These are phyloP conservation scores for Sorghum bicolor DNA, from an alignment of 176 grass and related monocot species.

Conservation along the genomic window DNA sequence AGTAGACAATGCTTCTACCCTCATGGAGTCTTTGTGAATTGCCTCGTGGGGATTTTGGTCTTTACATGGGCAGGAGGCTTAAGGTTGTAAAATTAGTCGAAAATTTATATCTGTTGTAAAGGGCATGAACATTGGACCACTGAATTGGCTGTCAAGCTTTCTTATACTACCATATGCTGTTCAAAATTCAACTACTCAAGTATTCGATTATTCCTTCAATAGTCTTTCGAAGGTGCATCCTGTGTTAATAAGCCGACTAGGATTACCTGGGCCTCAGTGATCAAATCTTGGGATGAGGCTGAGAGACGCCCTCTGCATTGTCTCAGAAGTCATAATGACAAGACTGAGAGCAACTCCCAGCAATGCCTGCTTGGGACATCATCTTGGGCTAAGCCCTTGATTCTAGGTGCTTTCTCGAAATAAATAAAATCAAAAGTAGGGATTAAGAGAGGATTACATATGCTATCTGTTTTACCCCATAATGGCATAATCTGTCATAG, in stretches of 20 bases:
- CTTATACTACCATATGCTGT: neutral
- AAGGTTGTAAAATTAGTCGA: conserved; percentile 45
- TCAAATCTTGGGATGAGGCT: no score
- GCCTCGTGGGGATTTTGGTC: conserved; percentile 31
- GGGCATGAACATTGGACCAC: conserved; percentile 18
- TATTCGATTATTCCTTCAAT: neutral
- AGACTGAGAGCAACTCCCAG: no score
- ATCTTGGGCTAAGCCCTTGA: no score
- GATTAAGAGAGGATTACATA: no score
- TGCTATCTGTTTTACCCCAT: no score
- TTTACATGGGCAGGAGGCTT: conserved; percentile 12
- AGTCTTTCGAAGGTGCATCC: neutral
- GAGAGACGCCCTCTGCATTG: no score
- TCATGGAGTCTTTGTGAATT: neutral
- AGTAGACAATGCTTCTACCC: conserved; percentile 23
- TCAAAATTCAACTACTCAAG: neutral
- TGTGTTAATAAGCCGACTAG: neutral
- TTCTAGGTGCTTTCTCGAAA: no score
- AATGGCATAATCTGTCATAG: no score
- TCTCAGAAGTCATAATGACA: no score
- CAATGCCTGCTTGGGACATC: no score
- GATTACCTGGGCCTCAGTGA: neutral
- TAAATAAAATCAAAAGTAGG: no score
- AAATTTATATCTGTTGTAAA: conserved; percentile 45
- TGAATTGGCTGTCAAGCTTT: conserved; percentile 25